A percentile compares a stretch with the other conserved stretches of the same genome.
phyloP scores from a whole-genome alignment of 108 stramenopile species.

The Chaetoceros muelleri region DNA sequence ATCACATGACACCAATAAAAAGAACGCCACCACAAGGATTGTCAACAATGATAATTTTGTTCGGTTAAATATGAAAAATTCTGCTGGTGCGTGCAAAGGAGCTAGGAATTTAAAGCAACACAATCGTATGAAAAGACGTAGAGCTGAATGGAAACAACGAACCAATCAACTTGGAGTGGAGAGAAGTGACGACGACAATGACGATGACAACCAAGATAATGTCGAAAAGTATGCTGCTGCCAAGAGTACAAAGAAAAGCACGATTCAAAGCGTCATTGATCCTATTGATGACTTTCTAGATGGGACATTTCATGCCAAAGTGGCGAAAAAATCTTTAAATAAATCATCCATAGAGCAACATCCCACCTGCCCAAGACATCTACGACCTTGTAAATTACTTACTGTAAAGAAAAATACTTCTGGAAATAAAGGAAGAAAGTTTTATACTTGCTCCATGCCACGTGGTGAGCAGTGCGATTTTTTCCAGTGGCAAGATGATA shows the following conservation, averaged over 20 bases:
- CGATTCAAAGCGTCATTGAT: conserved; percentile 35
- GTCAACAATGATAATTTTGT: conserved; percentile 75
- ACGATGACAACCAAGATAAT: background rate
- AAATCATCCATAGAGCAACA: conserved; percentile 5
- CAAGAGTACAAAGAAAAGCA: conserved; percentile 15
- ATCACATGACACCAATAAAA: no score
- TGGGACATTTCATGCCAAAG: conserved; percentile 31
- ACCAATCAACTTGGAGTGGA: conserved; percentile 4
- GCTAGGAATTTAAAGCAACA: conserved; percentile 33
- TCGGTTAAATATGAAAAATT: conserved; percentile 60
- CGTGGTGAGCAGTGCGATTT: conserved; percentile 80
- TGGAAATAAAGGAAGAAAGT: conserved; percentile 81
- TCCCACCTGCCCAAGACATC: conserved; percentile 65
- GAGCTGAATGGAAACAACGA: conserved; percentile 5
- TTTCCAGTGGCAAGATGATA: conserved; percentile 87
- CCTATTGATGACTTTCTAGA: conserved; percentile 80
- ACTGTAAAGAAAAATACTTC: conserved; percentile 69
- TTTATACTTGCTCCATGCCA: conserved; percentile 77
- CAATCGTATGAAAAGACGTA: background rate
- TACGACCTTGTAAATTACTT: conserved; percentile 59
- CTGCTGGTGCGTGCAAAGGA: conserved; percentile 68
- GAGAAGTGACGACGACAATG: conserved; percentile 8
- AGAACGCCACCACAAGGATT: no score
- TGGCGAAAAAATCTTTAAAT: background rate
- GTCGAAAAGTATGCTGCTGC: conserved; percentile 1